These are phyloP conservation scores for Penicillium pancosmium DNA, from an alignment of 495 filamentous ascomycete species.

Conservation along the genomic window DNA sequence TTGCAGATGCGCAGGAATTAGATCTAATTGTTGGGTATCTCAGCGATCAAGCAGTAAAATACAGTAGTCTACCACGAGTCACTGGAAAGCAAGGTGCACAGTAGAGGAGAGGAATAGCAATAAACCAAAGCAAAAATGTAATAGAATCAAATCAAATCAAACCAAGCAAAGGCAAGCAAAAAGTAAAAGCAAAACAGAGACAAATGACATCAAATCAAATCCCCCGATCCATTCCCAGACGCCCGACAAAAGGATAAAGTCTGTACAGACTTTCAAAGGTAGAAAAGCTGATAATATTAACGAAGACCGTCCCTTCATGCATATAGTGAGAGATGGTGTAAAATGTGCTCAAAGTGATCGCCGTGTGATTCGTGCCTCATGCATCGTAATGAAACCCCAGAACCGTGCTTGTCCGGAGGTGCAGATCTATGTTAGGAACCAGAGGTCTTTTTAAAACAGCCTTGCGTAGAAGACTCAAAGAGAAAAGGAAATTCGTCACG, in stretches of 20 bases:
- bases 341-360: slow-evolving; percentile 20
- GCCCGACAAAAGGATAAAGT: slow-evolving; percentile 8
- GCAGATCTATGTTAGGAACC: slow-evolving; percentile 21
- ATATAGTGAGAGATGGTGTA: slow-evolving; percentile 10
- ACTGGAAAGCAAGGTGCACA: slow-evolving; percentile 18
- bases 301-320: not conserved
- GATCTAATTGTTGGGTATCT: slow-evolving; percentile 35
- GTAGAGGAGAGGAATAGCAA: not conserved
- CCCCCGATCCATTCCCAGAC: slow-evolving; percentile 18
- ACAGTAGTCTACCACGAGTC: slow-evolving; percentile 32
- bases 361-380: slow-evolving; percentile 26
- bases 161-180: slow-evolving; percentile 1
- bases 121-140: slow-evolving; percentile 4
- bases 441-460: slow-evolving; percentile 10
- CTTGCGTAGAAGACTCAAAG: slow-evolving; percentile 9
- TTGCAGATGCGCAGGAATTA: not conserved
- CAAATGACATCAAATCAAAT: slow-evolving; percentile 6
- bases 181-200: not conserved
- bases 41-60: slow-evolving; percentile 36
- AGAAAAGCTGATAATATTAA: slow-evolving; percentile 10
- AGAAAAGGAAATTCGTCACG: slow-evolving; percentile 26
- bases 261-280: not conserved
- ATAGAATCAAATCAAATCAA: not conserved
- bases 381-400: slow-evolving; percentile 23
- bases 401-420: slow-evolving; percentile 6